Conservation (phyloP, 2,329 filamentous ascomycete genomes). For the Fusarium sp. region DNA sequence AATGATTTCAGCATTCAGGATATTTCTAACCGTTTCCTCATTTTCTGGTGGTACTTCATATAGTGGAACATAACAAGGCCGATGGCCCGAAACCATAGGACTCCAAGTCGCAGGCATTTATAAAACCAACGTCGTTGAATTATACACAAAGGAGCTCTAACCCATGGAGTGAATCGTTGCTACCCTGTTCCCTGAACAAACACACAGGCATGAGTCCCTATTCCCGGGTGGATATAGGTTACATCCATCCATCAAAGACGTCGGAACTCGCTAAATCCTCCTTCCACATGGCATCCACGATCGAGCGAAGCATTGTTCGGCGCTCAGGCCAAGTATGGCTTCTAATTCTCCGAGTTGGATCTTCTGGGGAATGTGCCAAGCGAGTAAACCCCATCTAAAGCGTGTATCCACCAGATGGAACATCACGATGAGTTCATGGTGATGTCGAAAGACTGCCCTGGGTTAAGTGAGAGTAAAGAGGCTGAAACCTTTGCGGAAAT, state of each 20-base stretch:
- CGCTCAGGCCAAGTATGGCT: constrained; percentile 4
- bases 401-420: background rate
- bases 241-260: background rate
- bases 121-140: background rate
- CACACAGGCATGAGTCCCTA: background rate
- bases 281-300: background rate
- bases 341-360: background rate
- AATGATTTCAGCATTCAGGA: accelerated
- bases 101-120: background rate
- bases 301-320: background rate
- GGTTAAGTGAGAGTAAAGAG: background rate
- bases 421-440: background rate
- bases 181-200: background rate
- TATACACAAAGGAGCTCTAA: background rate
- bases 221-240: background rate
- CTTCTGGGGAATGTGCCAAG: background rate
- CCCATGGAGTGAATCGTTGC: accelerated
- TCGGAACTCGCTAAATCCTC: background rate
- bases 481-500: background rate
- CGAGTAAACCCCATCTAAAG: background rate
- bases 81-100: background rate
- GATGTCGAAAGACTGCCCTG: background rate
- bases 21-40: background rate
- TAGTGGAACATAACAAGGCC: background rate
- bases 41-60: no score